phyloP scores from a whole-genome alignment of 495 filamentous ascomycete genomes.

The Hypoxylon trugodes region DNA sequence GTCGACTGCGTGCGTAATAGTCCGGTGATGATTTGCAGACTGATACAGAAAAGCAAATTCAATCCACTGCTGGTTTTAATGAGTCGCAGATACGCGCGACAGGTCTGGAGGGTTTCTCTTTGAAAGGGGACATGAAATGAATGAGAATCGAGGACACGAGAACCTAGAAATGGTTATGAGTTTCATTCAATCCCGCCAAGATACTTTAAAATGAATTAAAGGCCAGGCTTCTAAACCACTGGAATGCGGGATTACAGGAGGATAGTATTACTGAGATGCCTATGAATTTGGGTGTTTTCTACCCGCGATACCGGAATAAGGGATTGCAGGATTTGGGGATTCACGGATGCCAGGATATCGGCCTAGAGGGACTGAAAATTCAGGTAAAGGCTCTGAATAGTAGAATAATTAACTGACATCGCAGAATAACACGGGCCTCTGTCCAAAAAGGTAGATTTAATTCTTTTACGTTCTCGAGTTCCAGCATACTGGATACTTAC shows the following conservation, averaged over 20 bases:
- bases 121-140: neutral
- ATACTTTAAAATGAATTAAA: conserved; percentile 1
- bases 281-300: conserved; percentile 13
- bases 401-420: conserved; percentile 13
- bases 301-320: conserved; percentile 24
- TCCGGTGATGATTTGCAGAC: neutral
- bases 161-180: conserved; percentile 18
- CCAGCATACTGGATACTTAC: neutral
- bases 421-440: neutral
- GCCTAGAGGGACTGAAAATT: conserved; percentile 11
- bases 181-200: conserved; percentile 8
- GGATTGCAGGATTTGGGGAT: conserved; percentile 42
- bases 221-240: conserved; percentile 20
- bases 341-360: conserved; percentile 28
- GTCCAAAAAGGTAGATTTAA: neutral
- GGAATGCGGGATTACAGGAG: conserved; percentile 39
- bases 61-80: neutral
- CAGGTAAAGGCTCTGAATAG: conserved; percentile 11
- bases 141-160: neutral
- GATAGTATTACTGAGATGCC: conserved; percentile 6
- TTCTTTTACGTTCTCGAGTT: neutral
- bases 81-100: conserved; percentile 1
- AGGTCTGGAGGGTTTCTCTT: neutral
- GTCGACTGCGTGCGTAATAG: neutral
- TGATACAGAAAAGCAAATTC: neutral